These are phyloP conservation scores for Acer saccharum DNA, from an alignment of 345 rosid species.

Conservation along the genomic window DNA sequence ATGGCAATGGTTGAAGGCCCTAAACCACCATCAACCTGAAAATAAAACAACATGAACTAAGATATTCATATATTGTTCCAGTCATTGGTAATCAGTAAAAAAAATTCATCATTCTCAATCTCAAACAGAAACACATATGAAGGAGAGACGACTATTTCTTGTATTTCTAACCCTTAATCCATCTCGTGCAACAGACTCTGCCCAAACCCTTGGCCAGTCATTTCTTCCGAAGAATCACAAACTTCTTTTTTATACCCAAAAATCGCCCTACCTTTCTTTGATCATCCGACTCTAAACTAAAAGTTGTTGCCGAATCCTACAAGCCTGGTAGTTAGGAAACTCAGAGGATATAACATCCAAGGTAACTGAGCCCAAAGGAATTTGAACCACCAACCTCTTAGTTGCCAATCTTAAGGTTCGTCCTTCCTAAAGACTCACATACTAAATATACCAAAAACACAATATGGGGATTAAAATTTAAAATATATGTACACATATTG, in stretches of 20 bases:
- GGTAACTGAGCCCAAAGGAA: neutral
- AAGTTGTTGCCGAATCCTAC: neutral
- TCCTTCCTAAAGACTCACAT: neutral
- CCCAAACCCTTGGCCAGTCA: neutral
- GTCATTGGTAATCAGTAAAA: neutral
- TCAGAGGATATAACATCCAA: neutral
- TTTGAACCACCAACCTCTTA: neutral
- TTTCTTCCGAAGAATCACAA: neutral
- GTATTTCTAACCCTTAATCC: neutral
- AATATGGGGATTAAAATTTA: neutral
- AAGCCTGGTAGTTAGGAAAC: neutral
- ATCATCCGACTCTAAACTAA: neutral
- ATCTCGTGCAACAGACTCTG: neutral
- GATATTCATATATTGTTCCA: neutral
- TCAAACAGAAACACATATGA: neutral
- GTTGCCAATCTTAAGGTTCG: neutral
- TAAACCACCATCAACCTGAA: conserved; percentile 88
- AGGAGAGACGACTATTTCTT: neutral
- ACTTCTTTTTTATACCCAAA: neutral
- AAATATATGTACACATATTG: neutral
- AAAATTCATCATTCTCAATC: neutral
- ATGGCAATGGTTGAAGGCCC: conserved; percentile 81
- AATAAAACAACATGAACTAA: neutral
- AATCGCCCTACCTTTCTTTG: neutral
- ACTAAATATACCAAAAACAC: neutral